These are phyloP conservation scores for Kwoniella bestiolae DNA, from an alignment of 768 basidiomycete genomes.

Conservation along the genomic window DNA sequence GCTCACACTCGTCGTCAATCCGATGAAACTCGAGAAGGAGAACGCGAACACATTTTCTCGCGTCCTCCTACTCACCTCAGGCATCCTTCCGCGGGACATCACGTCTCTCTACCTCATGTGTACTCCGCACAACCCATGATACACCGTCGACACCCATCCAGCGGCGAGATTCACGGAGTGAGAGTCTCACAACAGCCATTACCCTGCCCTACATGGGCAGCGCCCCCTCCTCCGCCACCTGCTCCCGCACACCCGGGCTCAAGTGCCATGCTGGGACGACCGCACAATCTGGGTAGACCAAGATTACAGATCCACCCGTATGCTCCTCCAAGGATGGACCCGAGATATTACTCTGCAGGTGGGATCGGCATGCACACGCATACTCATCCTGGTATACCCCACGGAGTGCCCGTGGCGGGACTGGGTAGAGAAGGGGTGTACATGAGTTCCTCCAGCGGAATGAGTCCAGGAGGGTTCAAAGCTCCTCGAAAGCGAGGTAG, in stretches of 20 bases:
- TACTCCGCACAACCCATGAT: neutral
- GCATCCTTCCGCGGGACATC: neutral
- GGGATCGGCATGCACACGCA: neutral
- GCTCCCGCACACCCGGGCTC: neutral
- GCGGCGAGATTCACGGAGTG: neutral
- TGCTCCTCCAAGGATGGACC: conserved; percentile 13
- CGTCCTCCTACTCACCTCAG: neutral
- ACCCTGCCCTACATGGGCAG: neutral
- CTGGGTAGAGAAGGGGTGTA: conserved; percentile 2
- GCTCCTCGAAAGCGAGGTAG: conserved; percentile 38
- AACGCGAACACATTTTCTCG: neutral
- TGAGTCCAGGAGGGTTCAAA: conserved; percentile 26
- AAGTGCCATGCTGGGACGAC: neutral
- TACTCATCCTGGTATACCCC: neutral
- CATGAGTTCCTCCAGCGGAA: conserved; percentile 15
- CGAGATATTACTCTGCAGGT: conserved; percentile 16
- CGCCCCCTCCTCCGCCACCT: conserved; percentile 9
- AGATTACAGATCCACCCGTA: conserved; percentile 27
- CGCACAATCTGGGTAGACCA: conserved; percentile 11
- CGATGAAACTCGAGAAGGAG: neutral
- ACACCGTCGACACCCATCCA: conserved; percentile 10
- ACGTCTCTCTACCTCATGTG: neutral
- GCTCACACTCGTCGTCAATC: neutral
- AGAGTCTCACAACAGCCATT: neutral
- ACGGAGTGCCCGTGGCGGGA: neutral